phyloP scores from a whole-genome alignment of 306 rosid genomes.

The Trifolium repens region DNA sequence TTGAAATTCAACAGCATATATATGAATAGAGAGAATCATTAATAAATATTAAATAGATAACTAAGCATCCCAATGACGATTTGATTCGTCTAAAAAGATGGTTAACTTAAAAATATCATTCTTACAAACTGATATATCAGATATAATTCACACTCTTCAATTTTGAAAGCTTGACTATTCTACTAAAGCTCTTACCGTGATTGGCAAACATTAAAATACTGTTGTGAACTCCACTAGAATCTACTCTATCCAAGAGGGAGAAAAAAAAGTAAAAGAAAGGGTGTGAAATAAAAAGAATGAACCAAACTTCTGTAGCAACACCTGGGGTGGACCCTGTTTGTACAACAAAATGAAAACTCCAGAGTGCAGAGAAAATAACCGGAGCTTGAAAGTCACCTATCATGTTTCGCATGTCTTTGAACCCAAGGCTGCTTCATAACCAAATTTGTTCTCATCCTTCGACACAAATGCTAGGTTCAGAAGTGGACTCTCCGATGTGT shows the following conservation, averaged over 20 bases:
- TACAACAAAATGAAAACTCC: constrained; percentile 60
- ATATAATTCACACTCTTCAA: constrained; percentile 62
- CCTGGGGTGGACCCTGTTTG: constrained; percentile 52
- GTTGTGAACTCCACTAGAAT: constrained; percentile 43
- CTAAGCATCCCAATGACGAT: constrained; percentile 8
- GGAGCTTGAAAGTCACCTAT: constrained; percentile 39
- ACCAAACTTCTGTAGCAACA: constrained; percentile 53
- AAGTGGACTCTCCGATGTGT: constrained; percentile 60
- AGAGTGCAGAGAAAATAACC: constrained; percentile 44
- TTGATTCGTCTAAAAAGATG: constrained; percentile 44
- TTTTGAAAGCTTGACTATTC: constrained; percentile 49
- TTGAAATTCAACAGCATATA: background rate
- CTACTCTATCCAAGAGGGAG: constrained; percentile 43
- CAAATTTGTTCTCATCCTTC: constrained; percentile 48
- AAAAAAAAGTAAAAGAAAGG: background rate
- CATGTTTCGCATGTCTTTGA: constrained; percentile 43
- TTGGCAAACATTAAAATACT: constrained; percentile 48
- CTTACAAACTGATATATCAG: constrained; percentile 65
- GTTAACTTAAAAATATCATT: constrained; percentile 42
- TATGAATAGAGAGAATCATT: constrained; percentile 1
- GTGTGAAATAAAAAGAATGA: constrained; percentile 15
- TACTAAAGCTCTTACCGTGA: constrained; percentile 47
- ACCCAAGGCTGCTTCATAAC: constrained; percentile 55
- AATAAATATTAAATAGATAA: constrained; percentile 10
- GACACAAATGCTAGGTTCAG: constrained; percentile 60